These are phyloP conservation scores for Fusarium sp. DNA, from an alignment of 2,329 filamentous ascomycete species.

Conservation along the genomic window DNA sequence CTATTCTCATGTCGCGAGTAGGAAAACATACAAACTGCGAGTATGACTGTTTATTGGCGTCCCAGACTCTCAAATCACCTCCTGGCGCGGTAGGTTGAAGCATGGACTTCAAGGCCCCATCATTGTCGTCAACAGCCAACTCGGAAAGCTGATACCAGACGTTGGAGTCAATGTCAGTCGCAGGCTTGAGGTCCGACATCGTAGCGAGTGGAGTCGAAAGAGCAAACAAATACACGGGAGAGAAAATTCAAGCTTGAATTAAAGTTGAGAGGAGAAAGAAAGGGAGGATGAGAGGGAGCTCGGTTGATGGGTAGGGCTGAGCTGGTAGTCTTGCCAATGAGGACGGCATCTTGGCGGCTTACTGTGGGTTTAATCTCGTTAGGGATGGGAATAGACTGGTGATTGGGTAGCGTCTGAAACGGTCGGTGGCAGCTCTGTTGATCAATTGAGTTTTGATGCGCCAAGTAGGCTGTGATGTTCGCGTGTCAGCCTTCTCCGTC, in stretches of 20 bases:
- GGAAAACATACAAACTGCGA: slow-evolving; percentile 24
- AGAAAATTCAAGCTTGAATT: no score
- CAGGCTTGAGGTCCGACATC: slow-evolving; percentile 18
- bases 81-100: slow-evolving; percentile 29
- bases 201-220: background rate
- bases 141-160: slow-evolving; percentile 50
- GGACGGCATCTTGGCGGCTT: background rate
- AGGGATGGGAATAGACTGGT: background rate
- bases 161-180: slow-evolving; percentile 47
- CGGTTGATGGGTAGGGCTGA: slow-evolving; percentile 12
- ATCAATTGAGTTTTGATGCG: no score
- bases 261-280: background rate
- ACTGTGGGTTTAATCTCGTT: slow-evolving; percentile 1
- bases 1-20: no score
- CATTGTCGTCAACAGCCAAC: slow-evolving; percentile 45
- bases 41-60: background rate
- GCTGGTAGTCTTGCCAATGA: background rate
- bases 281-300: background rate
- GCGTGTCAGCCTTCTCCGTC: background rate
- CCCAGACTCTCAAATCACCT: slow-evolving; percentile 34
- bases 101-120: slow-evolving; percentile 31
- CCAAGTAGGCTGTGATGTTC: background rate
- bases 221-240: background rate
- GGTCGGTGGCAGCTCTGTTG: background rate
- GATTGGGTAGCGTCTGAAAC: background rate